phyloP scores from a whole-genome alignment of 2,329 filamentous ascomycete species.

The Tolypocladium cylindrosporum region DNA sequence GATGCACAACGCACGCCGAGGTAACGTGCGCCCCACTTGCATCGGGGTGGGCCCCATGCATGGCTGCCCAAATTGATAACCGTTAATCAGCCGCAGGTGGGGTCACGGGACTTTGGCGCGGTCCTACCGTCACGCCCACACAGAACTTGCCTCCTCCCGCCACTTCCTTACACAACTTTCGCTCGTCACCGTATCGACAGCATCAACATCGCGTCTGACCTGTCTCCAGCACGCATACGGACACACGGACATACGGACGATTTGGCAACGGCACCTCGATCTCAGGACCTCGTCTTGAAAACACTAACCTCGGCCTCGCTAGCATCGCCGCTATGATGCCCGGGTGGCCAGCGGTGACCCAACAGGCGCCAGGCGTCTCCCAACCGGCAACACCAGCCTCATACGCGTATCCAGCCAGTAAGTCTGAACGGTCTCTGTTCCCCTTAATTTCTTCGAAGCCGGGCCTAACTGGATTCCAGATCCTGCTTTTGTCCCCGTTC shows the following conservation, averaged over 20 bases:
- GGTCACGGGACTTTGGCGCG: not conserved
- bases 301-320: slow-evolving; percentile 4
- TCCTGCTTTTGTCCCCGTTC: slow-evolving; percentile 51
- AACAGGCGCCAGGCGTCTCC: slow-evolving; percentile 30
- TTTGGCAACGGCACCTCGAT: not conserved
- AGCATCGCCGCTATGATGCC: slow-evolving; percentile 21
- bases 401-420: slow-evolving; percentile 29
- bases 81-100: not conserved
- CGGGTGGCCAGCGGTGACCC: slow-evolving; percentile 24
- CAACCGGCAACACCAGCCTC: slow-evolving; percentile 22
- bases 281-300: not conserved
- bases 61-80: not conserved
- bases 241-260: not conserved
- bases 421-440: slow-evolving; percentile 9
- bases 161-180: not conserved
- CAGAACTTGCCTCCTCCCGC: not conserved
- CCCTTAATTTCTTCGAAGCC: not conserved
- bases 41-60: not conserved
- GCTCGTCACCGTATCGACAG: not conserved
- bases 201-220: not conserved
- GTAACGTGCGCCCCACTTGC: not conserved
- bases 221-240: not conserved
- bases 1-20: not conserved
- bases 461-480: slow-evolving; percentile 22
- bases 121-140: not conserved